Percentiles rank a stretch among this genome's conserved stretches.
Evolutionary conservation across 345 rosid species (phyloP).

Genomic region (Citrus inodora): DNA sequence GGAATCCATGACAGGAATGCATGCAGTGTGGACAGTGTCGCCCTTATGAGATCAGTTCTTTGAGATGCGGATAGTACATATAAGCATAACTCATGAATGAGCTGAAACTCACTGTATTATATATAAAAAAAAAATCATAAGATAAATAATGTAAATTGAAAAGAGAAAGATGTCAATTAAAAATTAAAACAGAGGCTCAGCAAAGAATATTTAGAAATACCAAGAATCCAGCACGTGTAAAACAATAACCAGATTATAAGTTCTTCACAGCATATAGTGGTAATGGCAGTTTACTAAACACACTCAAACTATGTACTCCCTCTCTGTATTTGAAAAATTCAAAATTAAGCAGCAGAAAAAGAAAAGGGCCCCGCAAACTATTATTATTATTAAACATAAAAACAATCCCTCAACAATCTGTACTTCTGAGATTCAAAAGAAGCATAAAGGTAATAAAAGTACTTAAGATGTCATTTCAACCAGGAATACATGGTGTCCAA

Average conservation of each 20-base stretch:
- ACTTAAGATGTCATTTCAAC: background rate
- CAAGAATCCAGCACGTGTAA: background rate
- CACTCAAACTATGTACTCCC: background rate
- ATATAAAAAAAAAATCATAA: slow-evolving; percentile 19
- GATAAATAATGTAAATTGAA: background rate
- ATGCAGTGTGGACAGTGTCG: slow-evolving; percentile 92
- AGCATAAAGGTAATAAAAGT: background rate
- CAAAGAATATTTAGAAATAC: background rate
- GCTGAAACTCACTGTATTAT: slow-evolving; percentile 88
- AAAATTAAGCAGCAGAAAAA: background rate
- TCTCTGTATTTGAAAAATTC: background rate
- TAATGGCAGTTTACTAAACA: background rate
- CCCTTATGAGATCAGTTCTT: slow-evolving; percentile 89
- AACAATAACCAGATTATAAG: background rate
- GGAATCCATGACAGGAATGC: slow-evolving; percentile 99
- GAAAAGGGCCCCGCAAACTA: background rate
- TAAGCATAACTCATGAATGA: slow-evolving; percentile 96
- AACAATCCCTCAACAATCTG: background rate
- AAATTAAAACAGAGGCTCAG: background rate
- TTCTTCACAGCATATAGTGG: background rate
- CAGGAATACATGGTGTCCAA: background rate
- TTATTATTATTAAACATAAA: background rate
- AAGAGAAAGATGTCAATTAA: background rate
- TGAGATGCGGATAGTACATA: slow-evolving; percentile 96
- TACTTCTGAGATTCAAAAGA: background rate